Conservation (phyloP, 805 yeast species). For the Blastobotrys mokoenaii region DNA sequence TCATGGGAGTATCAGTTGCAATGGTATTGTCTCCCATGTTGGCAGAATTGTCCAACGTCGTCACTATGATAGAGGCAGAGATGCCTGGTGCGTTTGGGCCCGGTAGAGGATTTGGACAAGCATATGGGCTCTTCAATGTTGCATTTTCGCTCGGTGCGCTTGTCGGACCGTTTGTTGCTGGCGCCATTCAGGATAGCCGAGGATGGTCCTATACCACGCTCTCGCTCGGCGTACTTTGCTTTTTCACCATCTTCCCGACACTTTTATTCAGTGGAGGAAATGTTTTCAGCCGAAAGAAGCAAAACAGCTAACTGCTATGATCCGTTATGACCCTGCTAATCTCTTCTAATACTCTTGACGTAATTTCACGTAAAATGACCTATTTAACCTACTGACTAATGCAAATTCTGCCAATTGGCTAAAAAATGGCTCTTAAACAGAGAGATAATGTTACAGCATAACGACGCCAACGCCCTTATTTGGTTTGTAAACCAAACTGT, state of each 20-base stretch:
- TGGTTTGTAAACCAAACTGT: conserved; percentile 42
- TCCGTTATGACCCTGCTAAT: too few relatives aligned
- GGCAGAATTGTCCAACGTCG: conserved; percentile 23
- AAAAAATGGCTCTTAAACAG: too few relatives aligned
- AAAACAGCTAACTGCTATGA: too few relatives aligned
- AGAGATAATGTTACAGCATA: conserved; percentile 64
- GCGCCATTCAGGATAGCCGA: conserved; percentile 14
- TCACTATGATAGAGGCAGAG: conserved; percentile 17
- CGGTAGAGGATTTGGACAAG: conserved; percentile 28
- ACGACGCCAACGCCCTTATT: conserved; percentile 88
- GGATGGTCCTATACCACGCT: conserved; percentile 23
- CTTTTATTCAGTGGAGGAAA: conserved; percentile 22
- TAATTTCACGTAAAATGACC: too few relatives aligned
- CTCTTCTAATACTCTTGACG: too few relatives aligned
- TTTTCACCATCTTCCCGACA: conserved; percentile 18
- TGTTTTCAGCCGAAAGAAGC: not conserved
- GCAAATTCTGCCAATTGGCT: too few relatives aligned
- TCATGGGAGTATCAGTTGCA: conserved; percentile 20
- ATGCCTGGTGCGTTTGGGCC: conserved; percentile 25
- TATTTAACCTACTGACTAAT: too few relatives aligned
- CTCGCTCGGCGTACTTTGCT: conserved; percentile 17
- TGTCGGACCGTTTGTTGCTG: conserved; percentile 29
- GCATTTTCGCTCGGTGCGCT: conserved; percentile 27
- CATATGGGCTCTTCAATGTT: conserved; percentile 27
- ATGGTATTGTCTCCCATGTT: conserved; percentile 21